phyloP scores from a whole-genome alignment of 768 basidiomycete species.

The Hygrophoropsis aurantiaca region DNA sequence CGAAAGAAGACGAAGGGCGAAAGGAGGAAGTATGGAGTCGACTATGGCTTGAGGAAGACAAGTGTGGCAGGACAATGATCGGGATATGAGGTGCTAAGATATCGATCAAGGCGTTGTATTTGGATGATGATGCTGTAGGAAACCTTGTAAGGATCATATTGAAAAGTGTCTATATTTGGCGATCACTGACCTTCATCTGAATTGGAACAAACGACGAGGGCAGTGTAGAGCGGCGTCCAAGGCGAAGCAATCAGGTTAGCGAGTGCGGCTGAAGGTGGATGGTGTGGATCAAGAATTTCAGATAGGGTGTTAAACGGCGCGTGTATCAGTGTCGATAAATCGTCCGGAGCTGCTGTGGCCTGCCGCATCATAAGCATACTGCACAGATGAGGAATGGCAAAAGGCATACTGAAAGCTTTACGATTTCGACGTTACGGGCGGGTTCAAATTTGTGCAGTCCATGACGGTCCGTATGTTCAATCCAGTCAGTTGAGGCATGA shows the following conservation, averaged over 20 bases:
- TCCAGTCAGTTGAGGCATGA: slow-evolving; percentile 70
- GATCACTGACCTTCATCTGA: slow-evolving; percentile 37
- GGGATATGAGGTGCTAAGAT: slow-evolving; percentile 54
- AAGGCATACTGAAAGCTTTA: slow-evolving; percentile 50
- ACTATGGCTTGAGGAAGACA: slow-evolving; percentile 30
- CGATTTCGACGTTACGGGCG: slow-evolving; percentile 61
- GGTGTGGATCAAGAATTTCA: slow-evolving; percentile 52
- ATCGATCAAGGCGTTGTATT: slow-evolving; percentile 49
- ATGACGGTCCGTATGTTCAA: slow-evolving; percentile 63
- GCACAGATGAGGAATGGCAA: too few species aligned
- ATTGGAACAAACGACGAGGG: slow-evolving; percentile 52
- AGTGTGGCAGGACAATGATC: slow-evolving; percentile 51
- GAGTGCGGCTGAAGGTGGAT: slow-evolving; percentile 50
- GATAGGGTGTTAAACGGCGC: slow-evolving; percentile 54
- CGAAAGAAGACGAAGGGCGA: slow-evolving; percentile 47
- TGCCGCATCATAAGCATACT: too few species aligned
- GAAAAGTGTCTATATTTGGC: neutral
- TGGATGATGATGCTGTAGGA: slow-evolving; percentile 23
- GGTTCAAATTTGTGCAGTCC: slow-evolving; percentile 69
- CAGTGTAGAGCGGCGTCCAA: slow-evolving; percentile 58
- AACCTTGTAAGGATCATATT: slow-evolving; percentile 10
- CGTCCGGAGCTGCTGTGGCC: slow-evolving; percentile 26
- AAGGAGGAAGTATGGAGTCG: slow-evolving; percentile 52
- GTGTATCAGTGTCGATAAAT: slow-evolving; percentile 48
- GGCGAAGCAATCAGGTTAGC: slow-evolving; percentile 58